Conservation (phyloP, 1,139 yeast genomes). For the Casaregolazyma lundiana region DNA sequence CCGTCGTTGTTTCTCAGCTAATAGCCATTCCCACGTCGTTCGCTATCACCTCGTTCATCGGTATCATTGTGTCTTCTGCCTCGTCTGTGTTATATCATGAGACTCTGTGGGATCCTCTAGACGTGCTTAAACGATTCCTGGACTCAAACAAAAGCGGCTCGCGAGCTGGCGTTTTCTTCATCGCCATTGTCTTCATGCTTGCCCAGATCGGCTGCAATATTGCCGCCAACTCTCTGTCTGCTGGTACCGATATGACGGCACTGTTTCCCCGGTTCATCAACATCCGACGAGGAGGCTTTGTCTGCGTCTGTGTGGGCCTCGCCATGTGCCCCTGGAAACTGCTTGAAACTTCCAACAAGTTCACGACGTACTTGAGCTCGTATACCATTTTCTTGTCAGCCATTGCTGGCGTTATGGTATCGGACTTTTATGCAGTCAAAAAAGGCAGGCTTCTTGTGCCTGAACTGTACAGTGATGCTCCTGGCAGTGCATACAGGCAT, state of each 20-base stretch:
- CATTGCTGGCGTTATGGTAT: constrained; percentile 76
- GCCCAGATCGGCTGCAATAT: constrained; percentile 93
- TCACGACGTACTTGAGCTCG: constrained; percentile 80
- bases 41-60: constrained; percentile 77
- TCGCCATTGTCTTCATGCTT: constrained; percentile 69
- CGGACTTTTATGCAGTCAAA: constrained; percentile 68
- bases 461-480: constrained; percentile 53
- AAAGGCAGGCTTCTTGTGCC: constrained; percentile 64
- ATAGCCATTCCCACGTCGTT: constrained; percentile 72
- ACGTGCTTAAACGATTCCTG: constrained; percentile 63
- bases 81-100: constrained; percentile 64
- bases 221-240: constrained; percentile 82
- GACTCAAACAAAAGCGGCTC: constrained; percentile 61
- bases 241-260: constrained; percentile 90
- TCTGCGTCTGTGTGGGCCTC: constrained; percentile 74
- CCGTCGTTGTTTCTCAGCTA: constrained; percentile 51
- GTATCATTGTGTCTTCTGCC: constrained; percentile 82
- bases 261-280: constrained; percentile 71
- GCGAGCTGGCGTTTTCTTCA: constrained; percentile 82
- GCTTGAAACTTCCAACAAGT: constrained; percentile 64
- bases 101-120: constrained; percentile 83
- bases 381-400: constrained; percentile 83
- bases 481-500: constrained; percentile 54
- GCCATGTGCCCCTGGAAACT: constrained; percentile 89
- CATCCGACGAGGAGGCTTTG: constrained; percentile 75